Base-by-base conservation (phyloP, 2,329 filamentous ascomycete species). In the Juglanconis sp. region DNA sequence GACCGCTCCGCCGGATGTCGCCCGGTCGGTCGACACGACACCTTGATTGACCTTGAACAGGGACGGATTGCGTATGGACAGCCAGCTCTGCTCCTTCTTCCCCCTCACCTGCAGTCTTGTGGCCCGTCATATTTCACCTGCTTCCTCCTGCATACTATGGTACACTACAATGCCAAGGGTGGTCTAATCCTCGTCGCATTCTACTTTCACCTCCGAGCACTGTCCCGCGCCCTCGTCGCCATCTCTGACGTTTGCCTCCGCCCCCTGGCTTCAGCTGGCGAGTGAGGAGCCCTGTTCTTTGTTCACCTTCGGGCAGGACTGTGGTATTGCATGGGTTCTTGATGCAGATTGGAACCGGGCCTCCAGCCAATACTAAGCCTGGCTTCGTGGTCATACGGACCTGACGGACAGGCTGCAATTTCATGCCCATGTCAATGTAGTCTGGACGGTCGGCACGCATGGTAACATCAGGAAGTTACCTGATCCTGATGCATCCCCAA, bases 81-180 rank as follows among this genome's bases (percentile, higher is more conserved):
- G 42, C 35, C n/a, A 50, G 34, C 53, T 35, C 30, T 42, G 56
- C 34, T 17, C 47, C 42, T 32, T 11, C 36, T 47, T 24, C 32
- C 30, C 32, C 52, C 30, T 47, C 54, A 58, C 34, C 51, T 53
- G 58, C 61, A 58, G 49, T 48, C 49, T 53, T 40, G 46, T 57
- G 58, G 57, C 54, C 52, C 61, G 57, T 63, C 58, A 63, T 34
- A 58, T 58, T 35, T 60, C 54, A 63, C 61, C 47, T 56, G 58
- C 61, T 36, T 52, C 31, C 47, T 61, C 38, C 35, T 61, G 58
- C 61, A 58, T 61, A 53, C 40, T 13, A 42, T 13, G 47, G 46
- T 44, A 42, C 47, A 44, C 47, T 59, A 40, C 52, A 50, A 53
- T 62, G 46, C 49, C 58, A 54, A 40, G 44, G 36, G 53, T 32